Conservation (phyloP, 352 stramenopile species). For the Pythium utonaiense region DNA sequence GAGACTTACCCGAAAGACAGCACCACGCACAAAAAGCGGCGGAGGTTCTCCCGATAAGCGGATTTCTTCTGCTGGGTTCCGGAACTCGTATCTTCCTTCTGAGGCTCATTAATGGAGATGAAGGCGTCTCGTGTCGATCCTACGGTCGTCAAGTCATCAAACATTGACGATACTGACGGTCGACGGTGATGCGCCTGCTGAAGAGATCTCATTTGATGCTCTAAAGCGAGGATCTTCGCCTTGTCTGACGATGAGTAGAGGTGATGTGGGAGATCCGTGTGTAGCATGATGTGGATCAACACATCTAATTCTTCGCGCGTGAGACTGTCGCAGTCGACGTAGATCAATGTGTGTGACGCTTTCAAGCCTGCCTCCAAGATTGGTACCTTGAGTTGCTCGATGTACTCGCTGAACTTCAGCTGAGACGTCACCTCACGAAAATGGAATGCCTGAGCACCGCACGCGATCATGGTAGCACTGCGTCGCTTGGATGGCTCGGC, state of each 20-base stretch:
- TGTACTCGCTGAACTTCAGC: slow-evolving; percentile 30
- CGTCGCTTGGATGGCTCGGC: slow-evolving; percentile 37
- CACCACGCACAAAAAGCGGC: slow-evolving; percentile 47
- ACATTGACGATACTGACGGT: slow-evolving; percentile 18
- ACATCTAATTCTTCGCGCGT: slow-evolving; percentile 29
- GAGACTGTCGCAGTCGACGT: slow-evolving; percentile 53
- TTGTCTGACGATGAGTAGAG: slow-evolving; percentile 52
- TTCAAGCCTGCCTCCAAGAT: slow-evolving; percentile 50
- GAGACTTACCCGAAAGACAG: slow-evolving; percentile 45
- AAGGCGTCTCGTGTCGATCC: slow-evolving; percentile 14
- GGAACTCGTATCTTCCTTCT: background rate
- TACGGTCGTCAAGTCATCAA: slow-evolving; percentile 19
- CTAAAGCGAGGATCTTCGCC: slow-evolving; percentile 39
- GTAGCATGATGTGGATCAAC: slow-evolving; percentile 37
- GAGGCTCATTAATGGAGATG: too few relatives aligned
- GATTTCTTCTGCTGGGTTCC: slow-evolving; percentile 15
- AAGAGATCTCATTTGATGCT: slow-evolving; percentile 32
- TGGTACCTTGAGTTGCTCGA: slow-evolving; percentile 43
- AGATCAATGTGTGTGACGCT: slow-evolving; percentile 48
- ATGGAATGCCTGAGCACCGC: slow-evolving; percentile 47
- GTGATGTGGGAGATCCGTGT: slow-evolving; percentile 38
- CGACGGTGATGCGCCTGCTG: slow-evolving; percentile 16
- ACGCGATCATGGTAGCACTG: slow-evolving; percentile 46
- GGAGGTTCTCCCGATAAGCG: slow-evolving; percentile 52
- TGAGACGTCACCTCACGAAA: slow-evolving; percentile 41